Evolutionary conservation across 768 basidiomycete species (phyloP).

Genomic region (Mrakia hoshinonis): DNA sequence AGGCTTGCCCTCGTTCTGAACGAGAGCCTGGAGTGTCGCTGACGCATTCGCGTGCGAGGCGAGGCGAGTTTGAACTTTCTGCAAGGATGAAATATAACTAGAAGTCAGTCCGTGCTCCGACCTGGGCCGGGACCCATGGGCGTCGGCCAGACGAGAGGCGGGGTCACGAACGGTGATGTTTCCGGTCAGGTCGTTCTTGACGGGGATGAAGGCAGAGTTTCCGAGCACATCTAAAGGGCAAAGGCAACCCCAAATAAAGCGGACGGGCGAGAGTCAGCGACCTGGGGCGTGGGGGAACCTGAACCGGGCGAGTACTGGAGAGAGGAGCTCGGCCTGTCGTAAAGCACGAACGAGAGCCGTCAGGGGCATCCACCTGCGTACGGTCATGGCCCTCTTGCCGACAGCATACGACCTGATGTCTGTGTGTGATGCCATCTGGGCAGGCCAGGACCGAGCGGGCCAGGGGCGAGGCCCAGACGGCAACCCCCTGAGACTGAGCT

Average conservation of each 20-base stretch:
- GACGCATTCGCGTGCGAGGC: constrained; percentile 57
- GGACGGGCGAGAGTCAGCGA: not conserved
- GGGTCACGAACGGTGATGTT: constrained; percentile 66
- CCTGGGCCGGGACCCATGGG: too few species aligned
- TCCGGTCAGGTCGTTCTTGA: constrained; percentile 76
- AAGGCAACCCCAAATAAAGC: not conserved
- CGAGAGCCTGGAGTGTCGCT: constrained; percentile 71
- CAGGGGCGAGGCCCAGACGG: not conserved
- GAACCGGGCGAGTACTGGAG: not conserved
- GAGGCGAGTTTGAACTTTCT: constrained; percentile 88
- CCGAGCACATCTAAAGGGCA: constrained; percentile 63
- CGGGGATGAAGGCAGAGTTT: constrained; percentile 69
- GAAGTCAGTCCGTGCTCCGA: constrained; percentile 11
- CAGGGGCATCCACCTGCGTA: too few species aligned
- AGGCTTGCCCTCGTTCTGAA: constrained; percentile 61
- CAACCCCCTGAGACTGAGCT: not conserved
- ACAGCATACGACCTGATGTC: too few species aligned
- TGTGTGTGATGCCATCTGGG: too few species aligned
- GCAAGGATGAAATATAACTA: not conserved
- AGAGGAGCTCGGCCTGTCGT: not conserved
- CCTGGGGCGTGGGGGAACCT: not conserved
- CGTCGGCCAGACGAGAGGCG: constrained; percentile 8
- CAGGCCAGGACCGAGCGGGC: not conserved
- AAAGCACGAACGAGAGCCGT: too few species aligned
- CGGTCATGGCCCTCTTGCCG: too few species aligned